Base-by-base conservation (phyloP, 2,329 filamentous ascomycete species). In the Fusarium guadeloupense region DNA sequence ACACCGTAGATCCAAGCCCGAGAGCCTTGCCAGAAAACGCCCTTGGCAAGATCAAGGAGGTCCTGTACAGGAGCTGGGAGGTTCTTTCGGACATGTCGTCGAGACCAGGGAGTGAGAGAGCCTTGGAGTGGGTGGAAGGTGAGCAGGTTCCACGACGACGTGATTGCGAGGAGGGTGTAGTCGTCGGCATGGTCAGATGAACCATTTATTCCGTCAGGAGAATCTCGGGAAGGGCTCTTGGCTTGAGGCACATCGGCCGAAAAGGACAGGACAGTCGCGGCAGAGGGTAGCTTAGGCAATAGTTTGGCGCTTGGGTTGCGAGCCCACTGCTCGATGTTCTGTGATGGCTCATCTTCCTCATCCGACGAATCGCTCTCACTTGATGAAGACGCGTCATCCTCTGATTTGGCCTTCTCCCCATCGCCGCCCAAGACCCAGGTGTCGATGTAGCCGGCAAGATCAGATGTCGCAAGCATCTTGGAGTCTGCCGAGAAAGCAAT, bases 1-100 rank as follows among this genome's bases (percentile, higher is more conserved):
- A 87, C 85, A 7, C 94, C 93, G 70, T 96, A 97, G 17, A 98
- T 78, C 92, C 94, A 98, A 8, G 94, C 77, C 13, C 94, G 85
- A 23, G 81, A 80, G 1, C 89, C 81, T 71, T 96, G 90, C 93
- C 94, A 98, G 33, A 97, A 75, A 21, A 88, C 87, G 4, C 93
- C 93, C 80, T 94, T 94, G 48, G 90, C 90, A 35, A 91, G 83
- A 72, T 97, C 93, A 56, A 89, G 86, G 20, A 93, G 84, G 62
- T 87, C 85, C 51, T 83, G 85, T 73, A 96, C 94, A 41, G 90
- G 85, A 4, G 82, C 80, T 0, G 93, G 95, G 17, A 97, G 85
- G 53, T 83, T 85, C 14, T 85, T 83, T n/a, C 88, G 85, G 5
- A 89, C 88, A 73, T 98, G 97, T 31, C 90, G 85, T 63, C 91